Conservation (phyloP, 495 filamentous ascomycete genomes). For the Penicillium maclennaniae region DNA sequence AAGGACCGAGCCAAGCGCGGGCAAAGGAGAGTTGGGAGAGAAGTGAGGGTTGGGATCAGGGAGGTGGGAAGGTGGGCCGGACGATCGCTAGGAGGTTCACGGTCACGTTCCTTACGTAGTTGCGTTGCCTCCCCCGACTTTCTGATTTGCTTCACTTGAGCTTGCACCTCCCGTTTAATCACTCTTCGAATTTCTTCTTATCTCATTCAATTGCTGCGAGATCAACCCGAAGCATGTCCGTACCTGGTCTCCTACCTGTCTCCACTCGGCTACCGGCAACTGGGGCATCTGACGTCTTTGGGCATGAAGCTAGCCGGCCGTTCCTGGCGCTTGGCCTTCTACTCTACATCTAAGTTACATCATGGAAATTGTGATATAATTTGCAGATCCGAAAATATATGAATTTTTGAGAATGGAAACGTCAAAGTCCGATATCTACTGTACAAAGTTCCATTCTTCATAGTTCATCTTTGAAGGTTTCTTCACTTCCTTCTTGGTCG, state of each 20-base stretch:
- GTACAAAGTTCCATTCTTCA: slow-evolving; percentile 25
- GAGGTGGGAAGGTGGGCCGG: slow-evolving; percentile 28
- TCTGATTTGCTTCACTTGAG: background rate
- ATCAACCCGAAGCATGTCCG: background rate
- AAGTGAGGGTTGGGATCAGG: slow-evolving; percentile 19
- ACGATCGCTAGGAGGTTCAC: slow-evolving; percentile 24
- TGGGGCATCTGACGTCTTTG: slow-evolving; percentile 29
- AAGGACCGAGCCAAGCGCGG: slow-evolving; percentile 1
- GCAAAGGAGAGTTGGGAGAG: slow-evolving; percentile 7
- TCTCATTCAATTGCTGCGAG: background rate
- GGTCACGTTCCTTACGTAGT: slow-evolving; percentile 35
- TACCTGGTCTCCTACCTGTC: background rate
- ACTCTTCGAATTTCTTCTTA: background rate
- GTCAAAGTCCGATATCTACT: slow-evolving; percentile 4
- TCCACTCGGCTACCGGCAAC: slow-evolving; percentile 21
- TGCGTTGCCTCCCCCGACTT: background rate
- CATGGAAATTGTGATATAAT: background rate
- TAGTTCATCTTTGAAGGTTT: slow-evolving; percentile 55
- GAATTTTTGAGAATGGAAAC: background rate
- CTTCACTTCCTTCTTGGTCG: slow-evolving; percentile 42
- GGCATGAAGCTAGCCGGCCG: slow-evolving; percentile 25
- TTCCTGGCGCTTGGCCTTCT: slow-evolving; percentile 10
- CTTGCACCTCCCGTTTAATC: background rate
- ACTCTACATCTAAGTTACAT: background rate
- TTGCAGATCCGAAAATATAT: background rate